These are phyloP conservation scores for Cyphellophora attinorum DNA, from an alignment of 2,329 filamentous ascomycete genomes.

Conservation along the genomic window DNA sequence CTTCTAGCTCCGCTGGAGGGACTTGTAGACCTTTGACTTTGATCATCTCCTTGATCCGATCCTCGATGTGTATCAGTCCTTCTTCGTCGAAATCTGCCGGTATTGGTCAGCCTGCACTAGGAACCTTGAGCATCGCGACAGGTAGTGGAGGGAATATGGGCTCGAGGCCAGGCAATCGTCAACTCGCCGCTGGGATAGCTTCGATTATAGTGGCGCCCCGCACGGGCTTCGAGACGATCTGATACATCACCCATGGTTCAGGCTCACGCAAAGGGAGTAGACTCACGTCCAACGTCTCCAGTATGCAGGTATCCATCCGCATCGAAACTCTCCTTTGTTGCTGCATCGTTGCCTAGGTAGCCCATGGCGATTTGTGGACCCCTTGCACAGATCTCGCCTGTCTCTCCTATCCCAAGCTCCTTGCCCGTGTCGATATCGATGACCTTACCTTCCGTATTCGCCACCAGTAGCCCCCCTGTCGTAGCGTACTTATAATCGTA, in stretches of 20 bases:
- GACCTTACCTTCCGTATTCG: constrained; percentile 50
- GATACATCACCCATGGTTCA: too few species aligned
- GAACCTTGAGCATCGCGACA: too few species aligned
- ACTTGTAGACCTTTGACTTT: constrained; percentile 56
- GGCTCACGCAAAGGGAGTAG: too few species aligned
- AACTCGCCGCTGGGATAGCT: too few species aligned
- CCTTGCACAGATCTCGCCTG: constrained; percentile 57
- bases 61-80: constrained; percentile 38
- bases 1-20: constrained; percentile 52
- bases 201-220: too few species aligned
- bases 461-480: constrained; percentile 35
- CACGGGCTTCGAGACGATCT: too few species aligned
- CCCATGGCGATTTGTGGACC: constrained; percentile 75
- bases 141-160: too few species aligned
- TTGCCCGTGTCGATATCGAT: constrained; percentile 40
- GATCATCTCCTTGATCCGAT: constrained; percentile 43
- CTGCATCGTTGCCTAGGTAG: constrained; percentile 64
- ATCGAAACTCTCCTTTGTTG: constrained; percentile 62
- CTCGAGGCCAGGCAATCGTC: too few species aligned
- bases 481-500: constrained; percentile 51
- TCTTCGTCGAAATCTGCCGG: constrained; percentile 46
- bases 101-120: too few species aligned
- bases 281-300: constrained; percentile 59
- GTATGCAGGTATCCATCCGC: constrained; percentile 48
- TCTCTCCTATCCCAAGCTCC: constrained; percentile 37